Evolutionary conservation across 768 basidiomycete genomes (phyloP), one percentile per base, ranked within the genome.

Genomic region (Dacryopinax primogenitus): DNA sequence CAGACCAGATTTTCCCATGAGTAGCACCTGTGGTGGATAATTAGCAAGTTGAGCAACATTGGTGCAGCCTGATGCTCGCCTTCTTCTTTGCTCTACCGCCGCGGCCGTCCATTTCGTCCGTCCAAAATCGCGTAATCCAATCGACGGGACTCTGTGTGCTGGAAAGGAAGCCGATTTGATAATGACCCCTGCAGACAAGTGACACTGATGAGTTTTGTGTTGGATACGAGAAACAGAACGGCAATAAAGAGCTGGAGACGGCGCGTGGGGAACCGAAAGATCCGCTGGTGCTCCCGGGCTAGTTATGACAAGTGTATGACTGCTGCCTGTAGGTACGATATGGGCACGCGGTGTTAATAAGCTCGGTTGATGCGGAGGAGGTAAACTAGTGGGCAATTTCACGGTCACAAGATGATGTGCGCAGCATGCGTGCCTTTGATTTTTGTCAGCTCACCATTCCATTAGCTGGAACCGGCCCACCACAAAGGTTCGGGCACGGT

Each of bases 1-100:
- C 33, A 64, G 1, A 68, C 90, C 91, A 23, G 90, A 92, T 71
- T 93, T 92, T 69, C 96, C 96, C 96, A 99, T 99, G 67, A 98
- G 81, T 70, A 99, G 84, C 51, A 97, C 92, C 94, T 97, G 65
- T 11, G 32, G 21, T 61, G 64, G 18, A 67, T 63, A n/a, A 63
- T 47, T 1, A 64, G 63, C n/a, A 11, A 21, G 66, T 30, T 15
- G 45, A n/a, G 51, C 11, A 63, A 16, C 51, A 21, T 45, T 37
- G 28, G 62, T 26, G 44, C 23, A 4, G 33, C 23, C 15, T 16
- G 15, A 23, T 39, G 62, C 72, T 23, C 62, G 71, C 76, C 70
- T 77, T 77, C 68, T 77, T 76, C 73, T 76, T 77, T 35, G 63
- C 32, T 47, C 36, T 51, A 33, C 63, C 37, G 33, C 33, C 39